These are phyloP conservation scores for Coemansia reversa DNA, from an alignment of 192 early-diverging fungal genomes.

Conservation along the genomic window DNA sequence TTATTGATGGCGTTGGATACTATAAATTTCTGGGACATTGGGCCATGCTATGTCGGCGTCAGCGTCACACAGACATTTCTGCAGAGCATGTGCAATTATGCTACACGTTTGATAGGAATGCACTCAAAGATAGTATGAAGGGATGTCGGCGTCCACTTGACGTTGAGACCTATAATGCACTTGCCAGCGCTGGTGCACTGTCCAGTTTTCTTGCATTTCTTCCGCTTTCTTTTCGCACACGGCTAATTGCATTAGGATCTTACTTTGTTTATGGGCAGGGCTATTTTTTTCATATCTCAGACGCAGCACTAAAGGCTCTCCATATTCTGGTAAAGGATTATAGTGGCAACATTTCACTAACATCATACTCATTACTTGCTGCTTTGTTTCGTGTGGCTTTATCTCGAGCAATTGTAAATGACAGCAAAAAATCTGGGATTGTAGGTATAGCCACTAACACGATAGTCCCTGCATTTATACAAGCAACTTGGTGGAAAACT, in stretches of 20 bases:
- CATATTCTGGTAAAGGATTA: slow-evolving; percentile 2
- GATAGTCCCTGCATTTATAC: not conserved
- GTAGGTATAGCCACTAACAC: not conserved
- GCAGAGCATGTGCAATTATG: not conserved
- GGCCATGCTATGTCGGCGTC: slow-evolving; percentile 22
- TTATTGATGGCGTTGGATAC: slow-evolving; percentile 45
- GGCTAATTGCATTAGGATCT: slow-evolving; percentile 15
- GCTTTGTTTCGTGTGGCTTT: slow-evolving; percentile 25
- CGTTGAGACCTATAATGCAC: not conserved
- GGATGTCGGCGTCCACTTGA: slow-evolving; percentile 7
- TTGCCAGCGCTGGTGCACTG: slow-evolving; percentile 3
- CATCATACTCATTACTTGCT: slow-evolving; percentile 28
- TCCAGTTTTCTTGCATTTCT: slow-evolving; percentile 14
- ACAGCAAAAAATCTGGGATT: not conserved
- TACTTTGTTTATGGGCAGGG: slow-evolving; percentile 12
- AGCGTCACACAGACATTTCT: not conserved
- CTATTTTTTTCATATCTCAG: slow-evolving; percentile 31
- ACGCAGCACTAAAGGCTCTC: slow-evolving; percentile 14
- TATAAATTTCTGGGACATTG: slow-evolving; percentile 39
- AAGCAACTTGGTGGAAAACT: not conserved
- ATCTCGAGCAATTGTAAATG: slow-evolving; percentile 11
- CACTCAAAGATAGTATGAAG: not conserved
- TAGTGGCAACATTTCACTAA: not conserved
- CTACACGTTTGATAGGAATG: slow-evolving; percentile 21
- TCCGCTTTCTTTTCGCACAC: slow-evolving; percentile 13